A percentile compares a stretch with the other conserved stretches of the same genome.
Evolutionary conservation across 2,329 filamentous ascomycete genomes (phyloP).

Genomic region (Cryphonectria parasitica): DNA sequence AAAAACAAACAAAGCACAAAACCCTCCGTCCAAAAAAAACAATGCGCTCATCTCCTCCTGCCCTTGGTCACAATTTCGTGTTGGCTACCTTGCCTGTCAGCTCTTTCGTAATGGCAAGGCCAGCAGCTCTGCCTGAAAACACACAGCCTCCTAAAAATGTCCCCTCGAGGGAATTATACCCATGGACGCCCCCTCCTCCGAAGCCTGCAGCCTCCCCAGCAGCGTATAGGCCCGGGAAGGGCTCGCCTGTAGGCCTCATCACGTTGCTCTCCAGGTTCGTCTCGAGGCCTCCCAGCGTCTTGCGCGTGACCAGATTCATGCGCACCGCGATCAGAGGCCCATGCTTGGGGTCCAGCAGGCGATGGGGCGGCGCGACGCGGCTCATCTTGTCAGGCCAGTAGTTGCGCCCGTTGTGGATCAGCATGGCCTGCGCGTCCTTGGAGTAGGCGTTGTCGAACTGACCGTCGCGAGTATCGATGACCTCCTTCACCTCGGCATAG

Average conservation of each 20-base stretch:
- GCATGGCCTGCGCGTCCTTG: conserved; percentile 66
- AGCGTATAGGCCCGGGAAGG: conserved; percentile 60
- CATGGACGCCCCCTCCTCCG: conserved; percentile 65
- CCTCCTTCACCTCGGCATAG: conserved; percentile 46
- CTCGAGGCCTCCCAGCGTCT: conserved; percentile 64
- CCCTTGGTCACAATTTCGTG: conserved; percentile 19
- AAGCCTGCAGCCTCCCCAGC: conserved; percentile 65
- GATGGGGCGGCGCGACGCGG: conserved; percentile 58
- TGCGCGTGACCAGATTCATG: conserved; percentile 64
- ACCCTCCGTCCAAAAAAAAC: too few species aligned
- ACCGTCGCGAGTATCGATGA: conserved; percentile 56
- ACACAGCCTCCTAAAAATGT: conserved; percentile 67
- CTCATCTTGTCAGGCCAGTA: conserved; percentile 59
- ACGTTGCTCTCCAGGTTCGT: conserved; percentile 61
- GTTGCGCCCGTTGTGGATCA: conserved; percentile 58
- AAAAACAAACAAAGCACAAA: background rate
- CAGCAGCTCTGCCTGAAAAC: conserved; percentile 62
- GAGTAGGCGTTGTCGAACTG: conserved; percentile 61
- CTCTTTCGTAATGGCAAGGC: conserved; percentile 57
- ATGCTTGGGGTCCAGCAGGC: conserved; percentile 56
- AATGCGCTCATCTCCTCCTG: background rate
- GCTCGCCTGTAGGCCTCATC: conserved; percentile 51
- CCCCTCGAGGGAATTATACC: conserved; percentile 64
- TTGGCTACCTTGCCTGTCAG: conserved; percentile 31
- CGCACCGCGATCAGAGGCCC: conserved; percentile 64